These are phyloP conservation scores for Xylaria acuta DNA, from an alignment of 495 filamentous ascomycete genomes.

Conservation along the genomic window DNA sequence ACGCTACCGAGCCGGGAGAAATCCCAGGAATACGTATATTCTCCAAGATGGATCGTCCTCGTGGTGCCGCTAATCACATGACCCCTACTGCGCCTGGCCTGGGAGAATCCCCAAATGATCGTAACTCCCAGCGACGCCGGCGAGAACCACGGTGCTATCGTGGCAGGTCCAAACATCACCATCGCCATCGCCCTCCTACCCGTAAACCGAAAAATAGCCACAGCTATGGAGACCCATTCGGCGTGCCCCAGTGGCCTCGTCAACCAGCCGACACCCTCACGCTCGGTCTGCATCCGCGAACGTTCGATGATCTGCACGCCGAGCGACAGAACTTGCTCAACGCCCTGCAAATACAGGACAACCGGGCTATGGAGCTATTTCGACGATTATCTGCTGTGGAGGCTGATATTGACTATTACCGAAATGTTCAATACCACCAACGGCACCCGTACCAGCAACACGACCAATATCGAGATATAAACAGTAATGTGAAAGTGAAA, in stretches of 20 bases:
- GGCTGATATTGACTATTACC: slow-evolving; percentile 25
- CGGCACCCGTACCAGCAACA: slow-evolving; percentile 11
- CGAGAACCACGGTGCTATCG: neutral
- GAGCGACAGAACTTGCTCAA: slow-evolving; percentile 49
- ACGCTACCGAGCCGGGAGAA: neutral
- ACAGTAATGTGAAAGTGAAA: neutral
- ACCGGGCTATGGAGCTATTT: slow-evolving; percentile 40
- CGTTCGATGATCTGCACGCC: slow-evolving; percentile 45
- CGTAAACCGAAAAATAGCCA: neutral
- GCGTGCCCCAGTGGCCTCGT: neutral
- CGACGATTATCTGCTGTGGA: slow-evolving; percentile 39
- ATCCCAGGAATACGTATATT: neutral
- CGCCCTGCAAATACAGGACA: slow-evolving; percentile 44
- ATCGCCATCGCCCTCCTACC: neutral
- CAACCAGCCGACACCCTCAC: neutral
- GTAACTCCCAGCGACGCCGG: neutral
- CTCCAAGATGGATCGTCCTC: neutral
- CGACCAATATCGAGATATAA: neutral
- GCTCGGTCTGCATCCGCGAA: slow-evolving; percentile 38
- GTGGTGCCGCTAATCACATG: neutral
- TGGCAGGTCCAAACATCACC: neutral
- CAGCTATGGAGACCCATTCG: neutral
- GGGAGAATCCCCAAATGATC: neutral
- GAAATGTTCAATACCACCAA: neutral
- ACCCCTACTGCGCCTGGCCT: neutral